A percentile compares a stretch with the other conserved stretches of the same genome.
phyloP scores from a whole-genome alignment of 352 stramenopile genomes.

The Thalassiosira sp. region DNA sequence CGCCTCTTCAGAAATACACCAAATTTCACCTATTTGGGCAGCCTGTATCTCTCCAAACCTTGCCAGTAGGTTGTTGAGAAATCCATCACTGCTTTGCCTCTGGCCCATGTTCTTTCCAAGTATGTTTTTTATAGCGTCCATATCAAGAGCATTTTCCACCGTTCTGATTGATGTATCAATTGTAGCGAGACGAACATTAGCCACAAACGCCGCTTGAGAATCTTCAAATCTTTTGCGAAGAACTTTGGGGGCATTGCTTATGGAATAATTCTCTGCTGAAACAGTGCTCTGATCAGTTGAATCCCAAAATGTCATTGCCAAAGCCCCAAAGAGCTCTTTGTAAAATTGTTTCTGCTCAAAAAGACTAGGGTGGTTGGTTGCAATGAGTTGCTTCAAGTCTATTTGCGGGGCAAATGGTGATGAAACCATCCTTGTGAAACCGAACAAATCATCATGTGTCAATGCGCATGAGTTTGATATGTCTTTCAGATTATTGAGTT shows the following conservation, averaged over 20 bases:
- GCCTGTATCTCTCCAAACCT: constrained; percentile 71
- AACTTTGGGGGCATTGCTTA: constrained; percentile 34
- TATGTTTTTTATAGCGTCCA: constrained; percentile 66
- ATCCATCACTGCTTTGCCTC: constrained; percentile 37
- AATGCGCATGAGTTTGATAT: constrained; percentile 54
- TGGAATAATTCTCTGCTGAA: constrained; percentile 30
- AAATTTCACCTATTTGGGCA: constrained; percentile 76
- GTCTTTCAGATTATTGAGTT: constrained; percentile 52
- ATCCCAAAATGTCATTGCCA: constrained; percentile 83
- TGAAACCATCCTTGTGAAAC: constrained; percentile 54
- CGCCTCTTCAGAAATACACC: constrained; percentile 57
- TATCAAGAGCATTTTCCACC: constrained; percentile 72
- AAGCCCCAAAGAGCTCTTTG: constrained; percentile 78
- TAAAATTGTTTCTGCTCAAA: constrained; percentile 64
- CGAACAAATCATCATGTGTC: constrained; percentile 53
- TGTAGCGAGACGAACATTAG: constrained; percentile 54
- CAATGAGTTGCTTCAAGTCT: constrained; percentile 65
- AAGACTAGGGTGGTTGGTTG: constrained; percentile 68
- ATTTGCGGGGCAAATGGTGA: constrained; percentile 32
- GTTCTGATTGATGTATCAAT: constrained; percentile 73
- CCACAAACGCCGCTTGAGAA: constrained; percentile 42
- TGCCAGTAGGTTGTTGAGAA: constrained; percentile 42
- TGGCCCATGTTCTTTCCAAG: constrained; percentile 23
- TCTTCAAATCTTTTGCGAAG: constrained; percentile 51
- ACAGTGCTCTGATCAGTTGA: constrained; percentile 71